phyloP scores from a whole-genome alignment of 192 early-diverging fungal genomes.

The Coemansia sp. region DNA sequence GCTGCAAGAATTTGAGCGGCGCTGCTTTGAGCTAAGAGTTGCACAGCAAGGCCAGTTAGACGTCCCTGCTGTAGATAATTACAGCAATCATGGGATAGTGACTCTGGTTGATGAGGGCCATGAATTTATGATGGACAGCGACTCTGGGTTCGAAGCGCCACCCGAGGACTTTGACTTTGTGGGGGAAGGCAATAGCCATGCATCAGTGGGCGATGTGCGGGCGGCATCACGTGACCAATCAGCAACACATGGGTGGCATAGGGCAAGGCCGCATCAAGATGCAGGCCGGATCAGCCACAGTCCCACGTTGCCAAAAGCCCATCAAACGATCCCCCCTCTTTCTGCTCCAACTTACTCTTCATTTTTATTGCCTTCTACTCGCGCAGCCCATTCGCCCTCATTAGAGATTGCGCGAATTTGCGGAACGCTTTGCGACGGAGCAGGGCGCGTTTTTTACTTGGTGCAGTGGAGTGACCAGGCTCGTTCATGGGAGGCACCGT shows the following conservation, averaged over 20 bases:
- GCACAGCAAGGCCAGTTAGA: background rate
- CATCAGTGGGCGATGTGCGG: background rate
- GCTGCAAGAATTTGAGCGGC: constrained; percentile 28
- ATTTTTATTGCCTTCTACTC: background rate
- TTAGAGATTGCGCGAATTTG: constrained; percentile 6
- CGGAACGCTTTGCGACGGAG: constrained; percentile 10
- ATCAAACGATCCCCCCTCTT: background rate
- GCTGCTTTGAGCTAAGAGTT: constrained; percentile 19
- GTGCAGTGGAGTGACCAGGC: constrained; percentile 26
- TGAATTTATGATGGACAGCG: background rate
- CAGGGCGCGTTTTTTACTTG: constrained; percentile 23
- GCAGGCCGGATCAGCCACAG: background rate
- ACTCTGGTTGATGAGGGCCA: constrained; percentile 32
- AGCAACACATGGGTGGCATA: constrained; percentile 37
- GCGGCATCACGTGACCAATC: background rate
- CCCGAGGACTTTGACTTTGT: constrained; percentile 34
- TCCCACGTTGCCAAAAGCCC: background rate
- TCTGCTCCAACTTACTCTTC: background rate
- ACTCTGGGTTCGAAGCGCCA: constrained; percentile 14
- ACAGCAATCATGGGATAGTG: constrained; percentile 34
- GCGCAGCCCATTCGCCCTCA: background rate
- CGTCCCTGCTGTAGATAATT: constrained; percentile 12
- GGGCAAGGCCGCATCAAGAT: background rate
- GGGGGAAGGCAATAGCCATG: background rate
- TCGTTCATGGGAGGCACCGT: constrained; percentile 22